These are phyloP conservation scores for Fusarium mangiferae DNA, from an alignment of 2,329 filamentous ascomycete species.

Conservation along the genomic window DNA sequence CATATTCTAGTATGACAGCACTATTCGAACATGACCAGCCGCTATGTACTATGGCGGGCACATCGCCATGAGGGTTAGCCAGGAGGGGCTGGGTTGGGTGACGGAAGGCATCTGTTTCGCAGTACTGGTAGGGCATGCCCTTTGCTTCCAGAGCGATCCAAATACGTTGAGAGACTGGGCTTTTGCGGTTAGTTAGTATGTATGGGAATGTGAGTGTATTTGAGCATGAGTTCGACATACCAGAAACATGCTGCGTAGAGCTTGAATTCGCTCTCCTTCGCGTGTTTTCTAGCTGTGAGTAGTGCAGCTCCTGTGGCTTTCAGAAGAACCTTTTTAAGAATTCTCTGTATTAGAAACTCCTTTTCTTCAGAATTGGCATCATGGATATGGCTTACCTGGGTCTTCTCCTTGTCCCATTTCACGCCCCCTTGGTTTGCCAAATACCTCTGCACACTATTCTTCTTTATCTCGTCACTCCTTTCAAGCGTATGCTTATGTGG, in stretches of 20 bases:
- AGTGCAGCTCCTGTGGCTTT: conserved; percentile 78
- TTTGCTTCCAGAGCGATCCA: conserved; percentile 91
- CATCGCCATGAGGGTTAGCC: conserved; percentile 78
- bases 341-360: neutral
- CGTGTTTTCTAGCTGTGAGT: conserved; percentile 74
- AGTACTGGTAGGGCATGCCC: conserved; percentile 82
- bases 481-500: conserved; percentile 80
- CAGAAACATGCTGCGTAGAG: conserved; percentile 88
- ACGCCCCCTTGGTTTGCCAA: conserved; percentile 72
- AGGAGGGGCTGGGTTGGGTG: conserved; percentile 72
- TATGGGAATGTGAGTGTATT: too few species aligned
- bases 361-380: neutral
- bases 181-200: conserved; percentile 46
- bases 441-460: conserved; percentile 78
- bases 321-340: conserved; percentile 72
- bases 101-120: conserved; percentile 84
- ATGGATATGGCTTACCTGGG: conserved; percentile 31
- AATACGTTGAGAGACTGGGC: conserved; percentile 86
- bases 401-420: conserved; percentile 66
- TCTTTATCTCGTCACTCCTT: conserved; percentile 83
- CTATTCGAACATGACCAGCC: conserved; percentile 88
- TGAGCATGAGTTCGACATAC: conserved; percentile 59
- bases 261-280: conserved; percentile 76
- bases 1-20: conserved; percentile 85
- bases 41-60: conserved; percentile 80